These are phyloP conservation scores for Acmispon strigosus DNA, from an alignment of 306 rosid species.

Conservation along the genomic window DNA sequence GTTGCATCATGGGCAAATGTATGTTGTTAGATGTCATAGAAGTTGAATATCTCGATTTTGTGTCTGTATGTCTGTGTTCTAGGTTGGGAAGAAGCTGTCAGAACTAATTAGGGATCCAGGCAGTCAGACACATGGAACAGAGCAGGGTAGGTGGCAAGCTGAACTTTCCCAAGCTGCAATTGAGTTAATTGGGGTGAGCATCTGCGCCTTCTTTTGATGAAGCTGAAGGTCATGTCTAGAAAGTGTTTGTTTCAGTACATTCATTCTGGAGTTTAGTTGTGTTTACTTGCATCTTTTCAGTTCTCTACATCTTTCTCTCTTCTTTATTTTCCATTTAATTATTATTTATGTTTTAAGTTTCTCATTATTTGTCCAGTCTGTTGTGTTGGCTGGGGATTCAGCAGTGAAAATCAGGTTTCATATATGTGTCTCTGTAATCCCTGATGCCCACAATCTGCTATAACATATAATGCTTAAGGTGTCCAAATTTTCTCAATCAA, in stretches of 20 bases:
- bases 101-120: constrained; percentile 93
- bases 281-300: not conserved
- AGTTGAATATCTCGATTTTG: not conserved
- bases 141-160: constrained; percentile 97
- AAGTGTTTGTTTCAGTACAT: not conserved
- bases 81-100: constrained; percentile 95
- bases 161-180: constrained; percentile 98
- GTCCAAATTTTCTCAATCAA: not conserved
- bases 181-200: constrained; percentile 86
- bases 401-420: not conserved
- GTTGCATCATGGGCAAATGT: not conserved
- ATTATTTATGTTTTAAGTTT: not conserved
- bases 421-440: not conserved
- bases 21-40: not conserved
- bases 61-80: constrained; percentile 20
- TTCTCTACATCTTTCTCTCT: not conserved
- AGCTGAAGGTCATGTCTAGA: not conserved
- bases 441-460: not conserved
- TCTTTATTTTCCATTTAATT: not conserved
- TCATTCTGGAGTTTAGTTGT: not conserved
- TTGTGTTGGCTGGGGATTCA: not conserved
- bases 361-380: not conserved
- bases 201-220: not conserved
- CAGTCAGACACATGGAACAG: constrained; percentile 70
- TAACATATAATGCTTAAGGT: not conserved